phyloP scores from a whole-genome alignment of 768 basidiomycete species.

The Amanita muscaria region DNA sequence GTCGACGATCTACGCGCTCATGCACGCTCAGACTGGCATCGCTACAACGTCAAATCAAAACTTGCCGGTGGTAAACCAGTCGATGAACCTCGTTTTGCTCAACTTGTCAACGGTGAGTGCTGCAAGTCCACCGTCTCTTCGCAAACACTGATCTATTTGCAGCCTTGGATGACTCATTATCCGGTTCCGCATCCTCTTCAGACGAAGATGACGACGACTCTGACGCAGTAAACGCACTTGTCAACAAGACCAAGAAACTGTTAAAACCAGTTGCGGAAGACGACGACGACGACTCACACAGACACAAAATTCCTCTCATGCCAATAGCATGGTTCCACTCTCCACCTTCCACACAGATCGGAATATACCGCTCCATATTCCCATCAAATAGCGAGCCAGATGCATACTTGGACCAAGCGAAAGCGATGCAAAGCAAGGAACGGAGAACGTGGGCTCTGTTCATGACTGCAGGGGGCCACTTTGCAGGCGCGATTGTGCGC shows the following conservation, averaged over 20 bases:
- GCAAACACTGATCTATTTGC: constrained; percentile 1
- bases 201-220: constrained; percentile 35
- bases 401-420: constrained; percentile 52
- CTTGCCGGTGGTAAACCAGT: constrained; percentile 56
- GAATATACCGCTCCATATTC: constrained; percentile 75
- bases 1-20: constrained; percentile 80
- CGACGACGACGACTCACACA: constrained; percentile 9
- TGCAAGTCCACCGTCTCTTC: not conserved
- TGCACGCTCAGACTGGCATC: constrained; percentile 95
- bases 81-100: constrained; percentile 61
- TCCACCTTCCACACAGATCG: constrained; percentile 80
- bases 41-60: constrained; percentile 88
- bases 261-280: constrained; percentile 17
- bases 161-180: constrained; percentile 83
- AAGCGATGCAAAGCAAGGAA: constrained; percentile 42
- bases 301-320: constrained; percentile 35
- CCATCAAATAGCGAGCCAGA: constrained; percentile 36
- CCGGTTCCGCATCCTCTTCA: constrained; percentile 79
- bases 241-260: constrained; percentile 48
- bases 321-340: constrained; percentile 89
- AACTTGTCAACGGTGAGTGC: constrained; percentile 70
- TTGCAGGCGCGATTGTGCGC: constrained; percentile 84
- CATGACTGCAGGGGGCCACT: constrained; percentile 97
- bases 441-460: constrained; percentile 88
- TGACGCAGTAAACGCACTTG: constrained; percentile 58